Conservation (phyloP, 805 yeast species). For the Barnettozyma californica region DNA sequence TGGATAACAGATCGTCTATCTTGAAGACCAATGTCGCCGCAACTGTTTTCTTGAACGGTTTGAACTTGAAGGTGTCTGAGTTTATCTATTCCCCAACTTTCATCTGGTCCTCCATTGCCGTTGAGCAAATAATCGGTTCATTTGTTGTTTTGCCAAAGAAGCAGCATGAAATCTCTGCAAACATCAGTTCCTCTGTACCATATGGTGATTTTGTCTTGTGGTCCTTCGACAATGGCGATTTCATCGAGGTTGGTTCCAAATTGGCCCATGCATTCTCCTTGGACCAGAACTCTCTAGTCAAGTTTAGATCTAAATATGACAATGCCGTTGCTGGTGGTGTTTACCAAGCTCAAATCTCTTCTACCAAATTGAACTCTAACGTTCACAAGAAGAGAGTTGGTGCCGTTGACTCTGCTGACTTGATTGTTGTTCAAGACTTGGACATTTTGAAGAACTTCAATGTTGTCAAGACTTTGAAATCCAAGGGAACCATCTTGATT, state of each 20-base stretch:
- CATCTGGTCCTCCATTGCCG: constrained; percentile 52
- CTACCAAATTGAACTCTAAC: constrained; percentile 17
- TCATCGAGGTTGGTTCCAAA: constrained; percentile 52
- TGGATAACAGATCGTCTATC: constrained; percentile 31
- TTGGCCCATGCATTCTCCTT: constrained; percentile 67
- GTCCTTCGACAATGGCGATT: constrained; percentile 59
- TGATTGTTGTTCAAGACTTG: constrained; percentile 59
- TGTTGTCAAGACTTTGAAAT: constrained; percentile 52
- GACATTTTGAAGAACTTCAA: constrained; percentile 52
- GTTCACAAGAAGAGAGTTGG: constrained; percentile 21
- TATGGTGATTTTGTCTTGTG: constrained; percentile 46
- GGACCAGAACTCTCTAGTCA: constrained; percentile 46
- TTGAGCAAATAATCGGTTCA: constrained; percentile 41
- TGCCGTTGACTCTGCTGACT: constrained; percentile 53
- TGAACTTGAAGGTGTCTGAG: constrained; percentile 41
- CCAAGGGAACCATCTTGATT: constrained; percentile 52
- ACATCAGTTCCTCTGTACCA: constrained; percentile 11
- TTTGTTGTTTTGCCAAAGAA: constrained; percentile 31
- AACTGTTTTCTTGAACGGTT: constrained; percentile 48
- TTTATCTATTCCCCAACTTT: constrained; percentile 47
- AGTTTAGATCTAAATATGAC: constrained; percentile 64
- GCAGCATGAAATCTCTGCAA: constrained; percentile 3
- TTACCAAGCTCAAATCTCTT: constrained; percentile 57
- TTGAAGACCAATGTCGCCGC: constrained; percentile 72
- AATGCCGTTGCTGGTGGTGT: constrained; percentile 69